Percentiles rank a stretch among this genome's conserved stretches.
These are phyloP conservation scores for Dendrobium nobile DNA, from an alignment of 106 monocot genomes.

Conservation along the genomic window DNA sequence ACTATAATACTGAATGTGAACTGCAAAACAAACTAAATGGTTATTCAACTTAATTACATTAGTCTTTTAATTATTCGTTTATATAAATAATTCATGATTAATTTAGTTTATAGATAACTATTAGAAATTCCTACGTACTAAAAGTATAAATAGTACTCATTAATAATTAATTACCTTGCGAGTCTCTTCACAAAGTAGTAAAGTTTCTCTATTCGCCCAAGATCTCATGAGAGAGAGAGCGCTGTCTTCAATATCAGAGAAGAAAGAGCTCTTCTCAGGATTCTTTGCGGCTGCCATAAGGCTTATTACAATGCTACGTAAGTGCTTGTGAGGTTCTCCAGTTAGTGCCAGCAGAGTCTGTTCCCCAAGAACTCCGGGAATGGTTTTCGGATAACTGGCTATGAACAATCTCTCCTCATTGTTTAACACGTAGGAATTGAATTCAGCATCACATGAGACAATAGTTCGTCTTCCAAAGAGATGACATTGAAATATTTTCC, in stretches of 20 bases:
- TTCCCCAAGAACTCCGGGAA: slow-evolving; percentile 58
- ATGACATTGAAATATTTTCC: slow-evolving; percentile 60
- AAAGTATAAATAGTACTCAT: too few species aligned
- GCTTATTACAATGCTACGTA: slow-evolving; percentile 50
- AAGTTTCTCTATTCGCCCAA: slow-evolving; percentile 19
- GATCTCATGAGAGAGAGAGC: slow-evolving; percentile 18
- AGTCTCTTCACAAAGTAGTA: slow-evolving; percentile 16
- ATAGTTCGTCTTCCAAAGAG: slow-evolving; percentile 64
- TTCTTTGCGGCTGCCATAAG: slow-evolving; percentile 31
- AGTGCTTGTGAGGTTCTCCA: slow-evolving; percentile 60
- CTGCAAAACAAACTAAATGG: slow-evolving; percentile 18
- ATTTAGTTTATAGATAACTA: too few species aligned
- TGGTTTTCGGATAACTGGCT: slow-evolving; percentile 68
- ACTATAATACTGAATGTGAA: slow-evolving; percentile 76
- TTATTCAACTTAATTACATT: background rate
- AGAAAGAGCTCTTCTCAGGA: slow-evolving; percentile 21
- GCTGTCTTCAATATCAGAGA: slow-evolving; percentile 49
- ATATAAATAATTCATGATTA: too few species aligned
- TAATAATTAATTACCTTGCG: slow-evolving; percentile 19
- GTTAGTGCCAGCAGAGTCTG: slow-evolving; percentile 60
- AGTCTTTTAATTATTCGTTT: background rate
- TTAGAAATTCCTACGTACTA: too few species aligned
- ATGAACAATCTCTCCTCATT: slow-evolving; percentile 69
- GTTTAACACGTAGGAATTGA: slow-evolving; percentile 66
- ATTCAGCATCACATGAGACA: slow-evolving; percentile 64